Conservation (phyloP, 768 basidiomycete genomes). For the Fibroporia radiculosa region DNA sequence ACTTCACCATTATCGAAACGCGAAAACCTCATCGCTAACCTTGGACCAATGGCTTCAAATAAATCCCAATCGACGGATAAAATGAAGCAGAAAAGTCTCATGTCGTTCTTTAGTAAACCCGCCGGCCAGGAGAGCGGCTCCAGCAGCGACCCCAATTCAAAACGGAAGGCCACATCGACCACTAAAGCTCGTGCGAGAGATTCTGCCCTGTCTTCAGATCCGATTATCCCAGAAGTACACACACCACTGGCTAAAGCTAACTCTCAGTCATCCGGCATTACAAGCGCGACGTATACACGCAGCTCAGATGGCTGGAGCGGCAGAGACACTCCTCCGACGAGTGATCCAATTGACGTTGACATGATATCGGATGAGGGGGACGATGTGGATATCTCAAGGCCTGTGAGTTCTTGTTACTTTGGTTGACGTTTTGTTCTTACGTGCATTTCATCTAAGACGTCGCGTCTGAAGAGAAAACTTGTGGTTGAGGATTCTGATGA, state of each 20-base stretch:
- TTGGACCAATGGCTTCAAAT: neutral
- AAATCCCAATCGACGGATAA: constrained; percentile 8
- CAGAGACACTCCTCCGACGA: constrained; percentile 65
- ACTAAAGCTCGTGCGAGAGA: neutral
- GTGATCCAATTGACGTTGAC: constrained; percentile 72
- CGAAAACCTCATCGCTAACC: too few species aligned
- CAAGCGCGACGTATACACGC: constrained; percentile 26
- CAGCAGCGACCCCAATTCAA: neutral
- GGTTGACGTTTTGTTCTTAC: neutral
- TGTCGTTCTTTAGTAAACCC: constrained; percentile 51
- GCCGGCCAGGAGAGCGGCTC: neutral
- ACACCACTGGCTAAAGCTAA: constrained; percentile 14
- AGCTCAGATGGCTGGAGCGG: constrained; percentile 44
- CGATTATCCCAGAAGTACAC: constrained; percentile 9
- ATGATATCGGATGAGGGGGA: constrained; percentile 52
- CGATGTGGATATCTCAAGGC: constrained; percentile 15
- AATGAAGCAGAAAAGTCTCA: constrained; percentile 68
- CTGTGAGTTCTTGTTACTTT: constrained; percentile 8
- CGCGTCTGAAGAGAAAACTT: constrained; percentile 45
- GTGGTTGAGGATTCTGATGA: constrained; percentile 67
- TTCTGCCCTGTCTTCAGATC: constrained; percentile 11
- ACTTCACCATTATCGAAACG: too few species aligned
- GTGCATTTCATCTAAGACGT: neutral
- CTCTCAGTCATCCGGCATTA: constrained; percentile 32
- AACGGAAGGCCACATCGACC: neutral